phyloP scores from a whole-genome alignment of 2,329 filamentous ascomycete species.

The Graphilbum fragrans region DNA sequence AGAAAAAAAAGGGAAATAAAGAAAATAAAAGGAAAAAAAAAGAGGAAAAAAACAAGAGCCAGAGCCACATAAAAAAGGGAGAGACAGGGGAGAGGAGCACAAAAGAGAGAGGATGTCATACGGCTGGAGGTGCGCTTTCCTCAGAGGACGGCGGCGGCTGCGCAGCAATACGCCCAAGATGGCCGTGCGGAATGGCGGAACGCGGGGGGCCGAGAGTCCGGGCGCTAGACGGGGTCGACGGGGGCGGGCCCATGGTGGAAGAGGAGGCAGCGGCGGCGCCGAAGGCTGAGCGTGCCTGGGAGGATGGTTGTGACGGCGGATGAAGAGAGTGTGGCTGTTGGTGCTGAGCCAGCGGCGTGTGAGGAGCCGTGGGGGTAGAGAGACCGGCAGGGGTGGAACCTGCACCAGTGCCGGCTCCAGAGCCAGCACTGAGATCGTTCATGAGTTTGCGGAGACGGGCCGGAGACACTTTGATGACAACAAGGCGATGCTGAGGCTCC shows the following conservation, averaged over 20 bases:
- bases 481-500: conserved; percentile 39
- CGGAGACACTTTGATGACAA: conserved; percentile 63
- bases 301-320: neutral
- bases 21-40: neutral
- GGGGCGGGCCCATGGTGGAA: conserved; percentile 42
- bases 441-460: conserved; percentile 59
- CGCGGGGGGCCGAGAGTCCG: conserved; percentile 10
- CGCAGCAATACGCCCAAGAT: conserved; percentile 57
- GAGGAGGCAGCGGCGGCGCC: conserved; percentile 3
- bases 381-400: neutral
- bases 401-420: neutral
- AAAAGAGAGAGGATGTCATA: conserved; percentile 31
- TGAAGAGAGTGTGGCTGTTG: neutral
- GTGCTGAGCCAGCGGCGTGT: conserved; percentile 20
- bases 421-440: conserved; percentile 21
- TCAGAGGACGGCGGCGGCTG: conserved; percentile 48
- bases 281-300: neutral
- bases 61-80: too few relatives aligned
- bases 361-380: neutral
- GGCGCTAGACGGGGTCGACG: conserved; percentile 26
- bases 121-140: conserved; percentile 42
- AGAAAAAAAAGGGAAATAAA: neutral
- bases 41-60: too few relatives aligned
- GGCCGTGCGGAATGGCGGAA: conserved; percentile 26
- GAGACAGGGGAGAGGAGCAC: neutral